Conservation (phyloP, 1,284 basidiomycete species). For the Cutaneotrichosporon sp. region DNA sequence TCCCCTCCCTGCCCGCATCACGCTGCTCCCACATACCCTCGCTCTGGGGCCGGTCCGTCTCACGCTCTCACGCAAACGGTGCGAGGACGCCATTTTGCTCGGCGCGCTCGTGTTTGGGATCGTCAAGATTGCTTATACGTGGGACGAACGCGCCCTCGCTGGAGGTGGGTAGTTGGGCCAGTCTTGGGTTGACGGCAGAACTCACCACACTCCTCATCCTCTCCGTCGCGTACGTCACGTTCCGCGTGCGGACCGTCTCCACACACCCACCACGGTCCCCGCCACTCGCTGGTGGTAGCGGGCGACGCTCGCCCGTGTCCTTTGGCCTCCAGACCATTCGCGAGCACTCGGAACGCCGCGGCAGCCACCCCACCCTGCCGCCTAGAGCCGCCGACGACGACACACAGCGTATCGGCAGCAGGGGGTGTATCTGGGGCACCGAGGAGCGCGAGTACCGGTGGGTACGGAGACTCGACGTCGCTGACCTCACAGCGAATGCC, state of each 20-base stretch:
- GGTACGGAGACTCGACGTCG: too few species aligned
- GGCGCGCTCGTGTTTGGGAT: slow-evolving; percentile 31
- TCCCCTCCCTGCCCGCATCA: slow-evolving; percentile 17
- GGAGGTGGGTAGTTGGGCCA: slow-evolving; percentile 25
- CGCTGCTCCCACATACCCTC: slow-evolving; percentile 24
- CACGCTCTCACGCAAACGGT: slow-evolving; percentile 30
- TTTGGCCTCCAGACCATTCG: not conserved
- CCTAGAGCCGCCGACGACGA: slow-evolving; percentile 16
- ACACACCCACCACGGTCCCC: not conserved
- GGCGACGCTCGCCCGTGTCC: not conserved
- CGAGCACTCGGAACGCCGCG: not conserved
- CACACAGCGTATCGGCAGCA: slow-evolving; percentile 21
- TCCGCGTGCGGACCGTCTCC: slow-evolving; percentile 25
- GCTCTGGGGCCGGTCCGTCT: slow-evolving; percentile 7
- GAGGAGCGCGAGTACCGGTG: slow-evolving; percentile 46
- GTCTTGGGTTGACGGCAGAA: slow-evolving; percentile 11
- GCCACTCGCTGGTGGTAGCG: not conserved
- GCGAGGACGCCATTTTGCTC: slow-evolving; percentile 38
- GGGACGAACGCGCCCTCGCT: slow-evolving; percentile 41
- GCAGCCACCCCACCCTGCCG: slow-evolving; percentile 11
- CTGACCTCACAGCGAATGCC: slow-evolving; percentile 58
- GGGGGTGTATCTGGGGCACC: slow-evolving; percentile 47
- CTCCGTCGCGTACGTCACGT: slow-evolving; percentile 5
- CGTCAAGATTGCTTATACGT: slow-evolving; percentile 26
- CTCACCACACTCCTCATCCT: slow-evolving; percentile 11